Conservation (phyloP, 2,329 filamentous ascomycete genomes). For the Scleromitrula shiraiana region DNA sequence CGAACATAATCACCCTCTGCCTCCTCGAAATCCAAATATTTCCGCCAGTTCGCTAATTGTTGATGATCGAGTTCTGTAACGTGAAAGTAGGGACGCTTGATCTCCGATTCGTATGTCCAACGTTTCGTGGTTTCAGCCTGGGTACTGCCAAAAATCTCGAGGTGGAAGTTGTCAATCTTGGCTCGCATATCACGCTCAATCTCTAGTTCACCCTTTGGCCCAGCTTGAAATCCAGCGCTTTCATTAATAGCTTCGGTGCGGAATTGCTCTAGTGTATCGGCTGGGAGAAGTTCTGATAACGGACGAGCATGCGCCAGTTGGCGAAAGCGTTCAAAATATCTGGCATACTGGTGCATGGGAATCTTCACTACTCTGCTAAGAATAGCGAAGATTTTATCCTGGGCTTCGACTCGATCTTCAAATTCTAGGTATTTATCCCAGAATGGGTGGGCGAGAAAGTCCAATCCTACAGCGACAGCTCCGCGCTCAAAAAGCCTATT, state of each 20-base stretch:
- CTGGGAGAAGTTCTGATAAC: conserved; percentile 61
- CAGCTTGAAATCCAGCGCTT: conserved; percentile 41
- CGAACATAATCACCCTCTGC: conserved; percentile 68
- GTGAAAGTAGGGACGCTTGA: conserved; percentile 95
- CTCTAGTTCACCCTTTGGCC: conserved; percentile 62
- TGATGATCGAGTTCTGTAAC: conserved; percentile 83
- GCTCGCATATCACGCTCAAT: conserved; percentile 74
- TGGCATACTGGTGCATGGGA: conserved; percentile 90
- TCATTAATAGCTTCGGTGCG: conserved; percentile 66
- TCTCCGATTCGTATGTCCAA: conserved; percentile 90
- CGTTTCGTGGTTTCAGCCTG: conserved; percentile 85
- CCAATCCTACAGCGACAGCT: conserved; percentile 74
- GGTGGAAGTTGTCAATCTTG: conserved; percentile 72
- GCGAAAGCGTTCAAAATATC: conserved; percentile 89
- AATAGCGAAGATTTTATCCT: conserved; percentile 79
- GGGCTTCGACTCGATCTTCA: conserved; percentile 79
- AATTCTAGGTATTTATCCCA: conserved; percentile 99
- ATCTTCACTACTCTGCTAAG: conserved; percentile 77
- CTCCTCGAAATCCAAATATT: conserved; percentile 96
- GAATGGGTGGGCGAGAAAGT: conserved; percentile 91
- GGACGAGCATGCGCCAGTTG: conserved; percentile 66
- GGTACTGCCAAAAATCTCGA: conserved; percentile 71
- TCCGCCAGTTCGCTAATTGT: conserved; percentile 85
- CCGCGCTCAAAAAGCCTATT: conserved; percentile 86
- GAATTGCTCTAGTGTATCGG: conserved; percentile 60